Base-by-base conservation (phyloP, 1,284 basidiomycete species). In the Tylopilus orsonianus region DNA sequence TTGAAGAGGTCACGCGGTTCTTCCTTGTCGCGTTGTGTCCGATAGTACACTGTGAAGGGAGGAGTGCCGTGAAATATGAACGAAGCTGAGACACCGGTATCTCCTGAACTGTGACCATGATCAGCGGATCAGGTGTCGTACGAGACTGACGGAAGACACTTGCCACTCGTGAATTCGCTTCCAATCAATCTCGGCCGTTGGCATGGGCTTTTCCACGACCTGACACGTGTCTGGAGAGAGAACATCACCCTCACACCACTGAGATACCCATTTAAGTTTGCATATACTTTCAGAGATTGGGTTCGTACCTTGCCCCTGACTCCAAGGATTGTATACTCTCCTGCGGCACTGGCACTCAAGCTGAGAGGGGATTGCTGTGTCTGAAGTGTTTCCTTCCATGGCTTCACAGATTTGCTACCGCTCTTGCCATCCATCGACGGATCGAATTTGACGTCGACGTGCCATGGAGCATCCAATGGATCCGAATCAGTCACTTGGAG, bases 91-190 rank as follows among this genome's bases (percentile, higher is more conserved):
- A 96, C 88, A 8, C 96, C 96, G 22, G 91, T 94, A 56, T 97
- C 93, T 12, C 94, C 93, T 29, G 93, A 93, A 65, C 94, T 97
- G 52, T 50, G 57, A 58, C n/a, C 2, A 30, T 27, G 7, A 47
- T 46, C 44, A 52, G 27, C 30, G 20, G 34, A 44, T 26, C 13
- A 13, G 5, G 32, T 53, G 36, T 48, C 40, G 35, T 50, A 30
- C 20, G 9, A 2, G 26, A 47, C 4, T 50, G 34, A n/a, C 20
- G 13, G 29, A 26, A 39, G 29, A 13, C 16, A 62, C 73, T 49
- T 58, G 89, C 91, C 92, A 93, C 73, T 94, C 96, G 58, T 95
- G 90, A 56, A 98, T 89, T 45, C 88, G 86, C 60, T 86, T 87
- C 79, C 94, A 93, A 64, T 87, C 81, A 55, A 97, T 91, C 60